Conservation (phyloP, 2,329 filamentous ascomycete genomes). For the Cryphonectria parasitica region DNA sequence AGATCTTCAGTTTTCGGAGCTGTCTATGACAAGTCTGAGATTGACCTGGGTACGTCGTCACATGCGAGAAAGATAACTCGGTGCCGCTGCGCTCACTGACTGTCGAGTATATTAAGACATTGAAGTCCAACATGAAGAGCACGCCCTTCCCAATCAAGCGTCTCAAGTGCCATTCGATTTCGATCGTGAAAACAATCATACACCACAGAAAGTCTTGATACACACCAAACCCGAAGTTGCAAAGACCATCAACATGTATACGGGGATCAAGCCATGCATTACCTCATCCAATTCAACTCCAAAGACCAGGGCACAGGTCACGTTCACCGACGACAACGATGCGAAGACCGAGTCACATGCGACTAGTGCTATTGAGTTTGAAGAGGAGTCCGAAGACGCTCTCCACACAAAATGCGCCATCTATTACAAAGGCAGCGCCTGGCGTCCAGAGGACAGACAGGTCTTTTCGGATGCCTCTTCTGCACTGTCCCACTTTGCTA, state of each 20-base stretch:
- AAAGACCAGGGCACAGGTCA: neutral
- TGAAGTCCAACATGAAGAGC: neutral
- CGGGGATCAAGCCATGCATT: neutral
- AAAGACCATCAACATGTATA: neutral
- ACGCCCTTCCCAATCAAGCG: neutral
- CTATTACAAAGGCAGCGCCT: conserved; percentile 21
- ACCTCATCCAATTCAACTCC: neutral
- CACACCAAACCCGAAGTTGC: neutral
- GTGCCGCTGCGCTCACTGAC: neutral
- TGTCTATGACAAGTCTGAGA: neutral
- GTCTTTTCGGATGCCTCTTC: conserved; percentile 14
- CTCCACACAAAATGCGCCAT: conserved; percentile 16
- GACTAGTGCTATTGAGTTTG: neutral
- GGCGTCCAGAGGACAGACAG: conserved; percentile 14
- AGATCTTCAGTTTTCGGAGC: conserved; percentile 11
- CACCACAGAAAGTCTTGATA: neutral
- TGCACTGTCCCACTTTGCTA: conserved; percentile 22
- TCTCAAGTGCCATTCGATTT: neutral
- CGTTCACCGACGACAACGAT: neutral
- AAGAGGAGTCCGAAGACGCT: neutral
- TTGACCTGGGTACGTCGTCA: neutral
- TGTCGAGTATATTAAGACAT: neutral
- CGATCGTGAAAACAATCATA: neutral
- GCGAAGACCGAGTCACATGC: neutral
- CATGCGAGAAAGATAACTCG: neutral